Evolutionary conservation across 2,329 filamentous ascomycete genomes (phyloP).

Genomic region (Pyrenochaeta sp.): DNA sequence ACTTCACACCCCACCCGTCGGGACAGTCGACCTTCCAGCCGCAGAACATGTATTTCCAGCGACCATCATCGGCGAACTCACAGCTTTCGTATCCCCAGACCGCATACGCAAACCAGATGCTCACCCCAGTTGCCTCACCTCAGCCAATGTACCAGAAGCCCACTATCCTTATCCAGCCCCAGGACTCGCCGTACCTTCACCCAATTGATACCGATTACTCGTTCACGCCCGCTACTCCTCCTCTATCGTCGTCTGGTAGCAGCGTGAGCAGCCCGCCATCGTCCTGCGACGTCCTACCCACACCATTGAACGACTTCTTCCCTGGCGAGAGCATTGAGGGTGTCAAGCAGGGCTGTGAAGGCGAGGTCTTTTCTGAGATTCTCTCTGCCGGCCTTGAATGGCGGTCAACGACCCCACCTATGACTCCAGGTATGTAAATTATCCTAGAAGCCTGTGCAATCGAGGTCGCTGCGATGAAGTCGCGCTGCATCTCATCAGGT

Average conservation of each 20-base stretch:
- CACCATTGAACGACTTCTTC: constrained; percentile 84
- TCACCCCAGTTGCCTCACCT: constrained; percentile 80
- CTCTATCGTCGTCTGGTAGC: constrained; percentile 85
- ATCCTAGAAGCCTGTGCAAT: neutral
- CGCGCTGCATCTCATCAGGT: neutral
- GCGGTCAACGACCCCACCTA: constrained; percentile 78
- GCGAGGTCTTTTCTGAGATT: constrained; percentile 74
- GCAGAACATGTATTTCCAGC: constrained; percentile 56
- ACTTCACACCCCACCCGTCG: constrained; percentile 70
- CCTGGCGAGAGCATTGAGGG: constrained; percentile 49
- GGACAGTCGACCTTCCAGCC: constrained; percentile 48
- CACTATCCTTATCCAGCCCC: constrained; percentile 70
- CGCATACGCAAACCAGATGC: constrained; percentile 67
- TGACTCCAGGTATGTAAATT: constrained; percentile 81
- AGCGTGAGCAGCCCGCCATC: constrained; percentile 83
- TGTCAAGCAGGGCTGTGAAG: constrained; percentile 68
- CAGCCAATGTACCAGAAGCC: constrained; percentile 79
- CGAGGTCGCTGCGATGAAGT: neutral
- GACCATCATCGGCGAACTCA: constrained; percentile 72
- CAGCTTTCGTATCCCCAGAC: constrained; percentile 58
- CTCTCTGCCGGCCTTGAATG: constrained; percentile 79
- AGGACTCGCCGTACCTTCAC: constrained; percentile 61
- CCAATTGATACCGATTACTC: constrained; percentile 79
- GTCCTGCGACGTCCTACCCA: constrained; percentile 77
- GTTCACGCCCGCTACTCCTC: constrained; percentile 85